A percentile compares a stretch with the other conserved stretches of the same genome.
phyloP scores from a whole-genome alignment of 129 eudicot genomes.

The Flaveria trinervia region DNA sequence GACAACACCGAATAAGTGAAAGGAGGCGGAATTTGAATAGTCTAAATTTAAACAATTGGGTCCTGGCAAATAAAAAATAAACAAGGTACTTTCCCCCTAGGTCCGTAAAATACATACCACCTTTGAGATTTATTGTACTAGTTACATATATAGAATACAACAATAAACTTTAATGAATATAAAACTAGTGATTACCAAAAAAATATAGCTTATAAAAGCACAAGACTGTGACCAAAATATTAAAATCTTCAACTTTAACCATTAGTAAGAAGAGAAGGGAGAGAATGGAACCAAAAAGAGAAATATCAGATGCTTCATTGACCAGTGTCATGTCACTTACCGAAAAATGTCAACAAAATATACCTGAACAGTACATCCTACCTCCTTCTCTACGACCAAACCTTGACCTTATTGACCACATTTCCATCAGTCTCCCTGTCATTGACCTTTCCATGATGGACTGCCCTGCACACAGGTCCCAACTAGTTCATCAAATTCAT shows the following conservation, averaged over 20 bases:
- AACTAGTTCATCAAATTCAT: constrained; percentile 34
- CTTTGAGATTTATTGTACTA: constrained; percentile 24
- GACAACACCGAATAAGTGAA: too few species aligned
- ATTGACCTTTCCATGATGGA: constrained; percentile 49
- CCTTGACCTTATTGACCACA: constrained; percentile 3
- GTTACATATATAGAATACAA: constrained; percentile 22
- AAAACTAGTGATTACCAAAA: constrained; percentile 6
- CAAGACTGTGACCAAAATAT: constrained; percentile 3
- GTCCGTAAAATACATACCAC: neutral
- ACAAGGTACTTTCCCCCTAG: constrained; percentile 24
- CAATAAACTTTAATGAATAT: constrained; percentile 8
- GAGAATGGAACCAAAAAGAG: constrained; percentile 39
- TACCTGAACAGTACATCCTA: constrained; percentile 48
- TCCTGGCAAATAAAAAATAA: constrained; percentile 12
- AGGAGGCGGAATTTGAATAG: neutral
- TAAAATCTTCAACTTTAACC: constrained; percentile 2
- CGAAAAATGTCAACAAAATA: constrained; percentile 33
- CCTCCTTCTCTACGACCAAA: constrained; percentile 53
- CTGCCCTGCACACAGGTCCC: constrained; percentile 41
- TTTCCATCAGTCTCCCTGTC: constrained; percentile 37
- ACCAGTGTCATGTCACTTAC: constrained; percentile 52
- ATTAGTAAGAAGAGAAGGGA: neutral
- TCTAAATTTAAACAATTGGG: constrained; percentile 23
- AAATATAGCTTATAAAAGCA: constrained; percentile 30
- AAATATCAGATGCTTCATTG: constrained; percentile 31